These are phyloP conservation scores for Paspalum notatum DNA, from an alignment of 176 grass and related monocot genomes.

Conservation along the genomic window DNA sequence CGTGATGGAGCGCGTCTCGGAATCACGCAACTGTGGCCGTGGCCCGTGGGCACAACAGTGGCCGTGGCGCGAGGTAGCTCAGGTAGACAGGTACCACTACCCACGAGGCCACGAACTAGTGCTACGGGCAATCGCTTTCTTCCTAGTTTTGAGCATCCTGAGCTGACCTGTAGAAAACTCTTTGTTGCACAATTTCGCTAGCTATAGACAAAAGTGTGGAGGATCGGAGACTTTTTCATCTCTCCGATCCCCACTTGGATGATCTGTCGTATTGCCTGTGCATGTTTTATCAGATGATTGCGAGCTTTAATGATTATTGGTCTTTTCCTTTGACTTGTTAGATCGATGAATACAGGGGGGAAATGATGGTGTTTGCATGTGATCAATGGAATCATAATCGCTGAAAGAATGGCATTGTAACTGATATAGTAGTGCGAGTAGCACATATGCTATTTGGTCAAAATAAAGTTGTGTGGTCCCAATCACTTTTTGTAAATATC, in stretches of 20 bases:
- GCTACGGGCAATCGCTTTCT: background rate
- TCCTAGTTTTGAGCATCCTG: background rate
- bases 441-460: background rate
- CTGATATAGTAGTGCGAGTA: background rate
- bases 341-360: background rate
- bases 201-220: background rate
- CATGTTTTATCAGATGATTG: background rate
- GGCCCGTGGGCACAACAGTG: too few species aligned
- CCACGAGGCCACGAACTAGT: too few species aligned
- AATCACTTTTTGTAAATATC: background rate
- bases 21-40: too few species aligned
- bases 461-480: background rate
- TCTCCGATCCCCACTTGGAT: background rate
- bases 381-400: background rate
- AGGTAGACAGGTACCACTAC: too few species aligned
- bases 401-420: background rate
- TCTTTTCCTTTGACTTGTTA: background rate
- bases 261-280: background rate
- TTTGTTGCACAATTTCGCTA: background rate
- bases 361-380: background rate
- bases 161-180: conserved; percentile 7
- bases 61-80: too few species aligned
- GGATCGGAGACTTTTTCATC: too few species aligned
- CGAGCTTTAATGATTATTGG: background rate
- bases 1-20: too few species aligned